Base-by-base conservation (phyloP, 352 stramenopile genomes). In the Discostella stelligera region DNA sequence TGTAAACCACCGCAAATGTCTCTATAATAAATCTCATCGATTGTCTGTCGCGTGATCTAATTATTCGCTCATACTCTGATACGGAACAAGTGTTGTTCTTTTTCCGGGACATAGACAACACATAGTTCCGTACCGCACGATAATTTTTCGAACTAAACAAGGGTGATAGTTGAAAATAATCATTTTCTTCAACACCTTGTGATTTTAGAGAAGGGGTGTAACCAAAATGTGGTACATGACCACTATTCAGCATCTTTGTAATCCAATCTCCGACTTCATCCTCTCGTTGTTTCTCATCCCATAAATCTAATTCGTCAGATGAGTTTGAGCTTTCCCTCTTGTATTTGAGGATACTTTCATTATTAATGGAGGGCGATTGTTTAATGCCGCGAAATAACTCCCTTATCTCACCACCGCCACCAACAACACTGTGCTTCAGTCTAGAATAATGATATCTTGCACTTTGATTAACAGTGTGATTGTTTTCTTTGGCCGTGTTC, bases 231-330 rank as follows among this genome's bases (percentile, higher is more conserved):
- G 64, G 49, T 20, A 83, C 56, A 44, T 49, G 68, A n/a, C 75
- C 75, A 20, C 75, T 64, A 61, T 83, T 83, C 2, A 83, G 53
- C 62, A 78, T 73, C 11, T 55, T 18, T 14, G 75, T 73, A 14
- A 83, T 70, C 11, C 69, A 54, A 68, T 79, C 64, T 5, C 75
- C 75, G 44, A 83, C 68, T 20, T 59, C 49, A 72, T 83, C 75
- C 3, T 75, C 27, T 39, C 46, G 66, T 53, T 54, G 14, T 16
- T 70, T 46, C 32, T 80, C 53, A 11, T 65, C 48, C 50, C 49
- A 61, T 37, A 64, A 48, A 49, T 66, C 54, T 60, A 20, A 46
- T 39, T 59, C 56, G n/a, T 65, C 54, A 11, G 39, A 66, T 21
- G 54, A 46, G 16, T 5, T 25, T 23, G 66, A 66, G 2, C 4